These are phyloP conservation scores for Solanum sparsipilum DNA, from an alignment of 257 asterid species.

Conservation along the genomic window DNA sequence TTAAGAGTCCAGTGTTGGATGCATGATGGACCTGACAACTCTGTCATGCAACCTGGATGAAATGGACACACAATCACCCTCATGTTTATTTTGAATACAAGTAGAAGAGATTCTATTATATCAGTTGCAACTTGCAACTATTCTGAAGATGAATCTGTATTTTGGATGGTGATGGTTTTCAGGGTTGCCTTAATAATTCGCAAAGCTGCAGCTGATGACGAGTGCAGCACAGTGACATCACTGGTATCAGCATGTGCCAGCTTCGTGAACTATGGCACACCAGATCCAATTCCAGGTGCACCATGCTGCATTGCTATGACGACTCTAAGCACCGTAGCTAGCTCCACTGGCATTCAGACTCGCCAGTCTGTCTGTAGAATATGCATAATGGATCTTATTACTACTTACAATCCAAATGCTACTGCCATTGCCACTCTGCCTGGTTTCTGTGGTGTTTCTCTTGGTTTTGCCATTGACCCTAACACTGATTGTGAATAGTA, in stretches of 20 bases:
- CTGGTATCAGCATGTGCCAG: constrained; percentile 60
- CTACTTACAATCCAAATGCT: constrained; percentile 45
- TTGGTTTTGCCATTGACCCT: constrained; percentile 74
- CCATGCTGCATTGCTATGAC: constrained; percentile 84
- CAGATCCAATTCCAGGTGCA: constrained; percentile 64
- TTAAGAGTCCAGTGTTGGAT: background rate
- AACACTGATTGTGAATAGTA: constrained; percentile 82
- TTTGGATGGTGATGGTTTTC: background rate
- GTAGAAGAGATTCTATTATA: too few species aligned
- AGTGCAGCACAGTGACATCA: constrained; percentile 55
- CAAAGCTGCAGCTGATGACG: constrained; percentile 10
- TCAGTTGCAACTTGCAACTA: too few species aligned
- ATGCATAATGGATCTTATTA: constrained; percentile 55
- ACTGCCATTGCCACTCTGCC: constrained; percentile 85
- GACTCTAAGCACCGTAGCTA: constrained; percentile 37
- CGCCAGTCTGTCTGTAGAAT: constrained; percentile 45
- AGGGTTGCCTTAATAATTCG: background rate
- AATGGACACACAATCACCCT: constrained; percentile 15
- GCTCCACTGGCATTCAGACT: constrained; percentile 19
- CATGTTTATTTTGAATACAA: background rate
- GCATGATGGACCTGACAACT: background rate
- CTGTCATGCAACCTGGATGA: constrained; percentile 20
- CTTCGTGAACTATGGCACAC: constrained; percentile 47
- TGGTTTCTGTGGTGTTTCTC: constrained; percentile 84
- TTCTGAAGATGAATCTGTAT: background rate